Percentiles rank a stretch among this genome's conserved stretches.
These are phyloP conservation scores for Trypanosoma mega DNA, from an alignment of 208 protist species.

Conservation along the genomic window DNA sequence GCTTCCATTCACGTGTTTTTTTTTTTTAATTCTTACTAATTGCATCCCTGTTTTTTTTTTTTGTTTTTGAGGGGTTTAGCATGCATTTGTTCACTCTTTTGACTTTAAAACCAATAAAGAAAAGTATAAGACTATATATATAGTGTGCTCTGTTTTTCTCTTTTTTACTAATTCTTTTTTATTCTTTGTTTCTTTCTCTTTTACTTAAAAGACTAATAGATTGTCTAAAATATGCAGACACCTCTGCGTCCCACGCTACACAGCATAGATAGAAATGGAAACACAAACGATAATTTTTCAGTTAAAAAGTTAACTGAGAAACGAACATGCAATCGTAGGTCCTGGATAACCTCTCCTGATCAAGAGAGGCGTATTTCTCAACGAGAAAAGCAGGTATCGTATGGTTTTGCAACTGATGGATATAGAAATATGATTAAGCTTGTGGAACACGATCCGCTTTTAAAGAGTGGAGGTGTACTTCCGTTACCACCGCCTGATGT, in stretches of 20 bases:
- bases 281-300: constrained; percentile 6
- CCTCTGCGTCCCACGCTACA: constrained; percentile 25
- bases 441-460: constrained; percentile 69
- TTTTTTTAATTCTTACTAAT: constrained; percentile 5
- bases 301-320: constrained; percentile 5
- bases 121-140: constrained; percentile 5
- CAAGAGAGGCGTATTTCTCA: constrained; percentile 62
- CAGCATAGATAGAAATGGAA: constrained; percentile 2
- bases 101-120: constrained; percentile 15
- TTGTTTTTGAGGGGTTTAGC: too few relatives aligned
- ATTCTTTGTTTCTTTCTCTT: constrained; percentile 2
- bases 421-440: constrained; percentile 84
- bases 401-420: constrained; percentile 72
- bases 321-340: constrained; percentile 1
- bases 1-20: constrained; percentile 3
- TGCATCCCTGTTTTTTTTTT: constrained; percentile 15
- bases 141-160: constrained; percentile 10
- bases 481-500: constrained; percentile 65
- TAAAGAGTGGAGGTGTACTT: constrained; percentile 68
- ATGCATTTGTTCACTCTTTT: too few relatives aligned
- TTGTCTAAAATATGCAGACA: constrained; percentile 21
- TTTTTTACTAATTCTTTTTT: constrained; percentile 20
- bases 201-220: constrained; percentile 12
- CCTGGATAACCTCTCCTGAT: constrained; percentile 53
- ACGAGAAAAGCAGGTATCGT: constrained; percentile 80